Evolutionary conservation across 2,329 filamentous ascomycete species (phyloP), one percentile per base, ranked within the genome.

Genomic region (Torrubiella hemipterigena): DNA sequence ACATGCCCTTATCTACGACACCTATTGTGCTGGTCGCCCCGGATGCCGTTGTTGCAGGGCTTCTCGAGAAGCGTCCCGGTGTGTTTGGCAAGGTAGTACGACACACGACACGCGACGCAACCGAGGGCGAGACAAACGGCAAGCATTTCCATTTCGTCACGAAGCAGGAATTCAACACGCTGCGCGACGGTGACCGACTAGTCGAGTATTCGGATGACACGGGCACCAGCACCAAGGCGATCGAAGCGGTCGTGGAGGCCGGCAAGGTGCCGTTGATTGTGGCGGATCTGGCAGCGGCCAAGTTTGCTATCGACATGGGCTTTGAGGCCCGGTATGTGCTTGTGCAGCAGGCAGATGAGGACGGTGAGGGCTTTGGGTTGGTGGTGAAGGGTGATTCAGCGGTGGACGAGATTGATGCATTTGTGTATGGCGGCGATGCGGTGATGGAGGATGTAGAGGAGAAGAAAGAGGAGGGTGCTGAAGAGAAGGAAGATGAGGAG

Each of bases 21-120:
- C 57, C 69, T 6, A 71, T 89, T 38, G 69, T 89, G 38, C 61
- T 91, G 38, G 75, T 75, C 7, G 81, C 79, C 3, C 71, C 76
- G 5, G 63, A 73, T 12, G 71, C 69, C 2, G 57, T 87, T 26
- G 58, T 78, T 32, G 67, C 67, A 35, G 67, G 69, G 39, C 65
- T 91, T 12, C 58, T 80, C 40, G 67, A 73, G 17, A 66, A 69
- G 33, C 73, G 75, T 48, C 72, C 71, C 6, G 69, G 73, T 31
- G 73, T 73, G 14, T 85, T 89, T 44, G 75, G 67, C 14, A 57
- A 54, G 29, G 69, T 73, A 8, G 52, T 65, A 11, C 60, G 59
- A 10, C 69, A 77, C 43, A 73, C 73, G 4, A 73, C 67, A 4
- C 59, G 70, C 12, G 50, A 55, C 17, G 56, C 65, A 3, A 46